These are phyloP conservation scores for Alternaria gaisen DNA, from an alignment of 2,329 filamentous ascomycete species.

Conservation along the genomic window DNA sequence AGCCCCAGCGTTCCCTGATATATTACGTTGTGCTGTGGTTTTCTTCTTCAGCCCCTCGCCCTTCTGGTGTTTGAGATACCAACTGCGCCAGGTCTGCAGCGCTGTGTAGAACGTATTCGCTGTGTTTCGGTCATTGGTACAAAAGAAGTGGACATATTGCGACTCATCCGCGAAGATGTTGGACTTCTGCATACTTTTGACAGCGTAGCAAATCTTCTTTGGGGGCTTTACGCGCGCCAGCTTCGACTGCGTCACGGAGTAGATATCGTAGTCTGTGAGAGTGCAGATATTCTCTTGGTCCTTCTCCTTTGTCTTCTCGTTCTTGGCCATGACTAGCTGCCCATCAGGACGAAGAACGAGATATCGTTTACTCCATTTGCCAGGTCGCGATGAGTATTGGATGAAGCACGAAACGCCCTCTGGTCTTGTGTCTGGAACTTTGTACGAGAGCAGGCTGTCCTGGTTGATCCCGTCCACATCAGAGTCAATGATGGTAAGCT, in stretches of 20 bases:
- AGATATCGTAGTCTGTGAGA: conserved; percentile 91
- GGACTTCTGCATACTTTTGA: conserved; percentile 92
- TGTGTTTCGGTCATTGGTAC: conserved; percentile 73
- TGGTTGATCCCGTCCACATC: conserved; percentile 63
- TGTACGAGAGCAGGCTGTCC: conserved; percentile 70
- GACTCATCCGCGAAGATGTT: conserved; percentile 82
- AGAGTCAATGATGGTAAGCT: conserved; percentile 71
- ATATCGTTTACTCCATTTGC: conserved; percentile 89
- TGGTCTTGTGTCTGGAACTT: conserved; percentile 71
- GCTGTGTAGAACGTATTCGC: conserved; percentile 75
- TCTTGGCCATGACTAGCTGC: conserved; percentile 77
- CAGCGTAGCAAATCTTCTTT: conserved; percentile 83
- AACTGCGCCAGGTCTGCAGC: conserved; percentile 86
- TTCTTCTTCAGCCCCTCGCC: conserved; percentile 62
- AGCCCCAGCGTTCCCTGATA: conserved; percentile 27
- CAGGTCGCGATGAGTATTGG: conserved; percentile 80
- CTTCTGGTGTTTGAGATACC: conserved; percentile 83
- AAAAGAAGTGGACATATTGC: conserved; percentile 93
- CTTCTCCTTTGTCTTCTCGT: conserved; percentile 65
- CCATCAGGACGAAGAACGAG: conserved; percentile 77
- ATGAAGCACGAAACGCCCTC: conserved; percentile 73
- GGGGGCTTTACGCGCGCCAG: conserved; percentile 79
- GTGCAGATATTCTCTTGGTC: conserved; percentile 79
- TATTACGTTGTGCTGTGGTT: conserved; percentile 37
- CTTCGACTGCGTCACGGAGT: conserved; percentile 75